Percentiles rank a stretch among this genome's conserved stretches.
These are phyloP conservation scores for Colletotrichum tanaceti DNA, from an alignment of 2,329 filamentous ascomycete species.

Conservation along the genomic window DNA sequence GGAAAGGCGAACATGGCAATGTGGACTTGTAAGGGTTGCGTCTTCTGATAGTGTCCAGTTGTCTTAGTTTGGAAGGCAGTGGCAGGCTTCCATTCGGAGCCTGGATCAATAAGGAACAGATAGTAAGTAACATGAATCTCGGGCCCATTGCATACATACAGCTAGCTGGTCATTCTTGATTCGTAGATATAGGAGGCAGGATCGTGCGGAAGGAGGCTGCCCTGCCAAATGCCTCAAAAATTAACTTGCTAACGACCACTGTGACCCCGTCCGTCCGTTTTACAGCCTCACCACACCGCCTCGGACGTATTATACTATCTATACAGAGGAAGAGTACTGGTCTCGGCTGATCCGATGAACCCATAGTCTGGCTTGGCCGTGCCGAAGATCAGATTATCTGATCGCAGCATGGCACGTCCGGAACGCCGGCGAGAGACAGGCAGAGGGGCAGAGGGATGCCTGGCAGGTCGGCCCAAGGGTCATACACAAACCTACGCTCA, in stretches of 20 bases:
- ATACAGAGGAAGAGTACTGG: no score
- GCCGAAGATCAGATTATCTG: background rate
- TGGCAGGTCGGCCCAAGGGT: no score
- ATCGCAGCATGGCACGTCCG: no score
- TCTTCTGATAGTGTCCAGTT: background rate
- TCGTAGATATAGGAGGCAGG: background rate
- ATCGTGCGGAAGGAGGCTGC: no score
- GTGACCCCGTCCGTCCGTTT: background rate
- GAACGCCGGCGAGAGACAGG: no score
- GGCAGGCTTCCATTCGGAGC: background rate
- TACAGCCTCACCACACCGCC: no score
- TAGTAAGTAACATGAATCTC: background rate
- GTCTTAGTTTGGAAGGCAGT: background rate
- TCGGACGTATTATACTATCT: background rate
- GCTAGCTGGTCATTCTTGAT: no score
- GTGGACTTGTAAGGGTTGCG: slow-evolving; percentile 24
- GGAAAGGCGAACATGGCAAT: slow-evolving; percentile 43
- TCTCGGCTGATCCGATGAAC: background rate
- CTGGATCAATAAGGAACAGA: background rate
- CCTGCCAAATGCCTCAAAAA: background rate
- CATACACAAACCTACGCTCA: no score
- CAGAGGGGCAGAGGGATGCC: no score
- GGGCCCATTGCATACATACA: background rate
- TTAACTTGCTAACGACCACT: background rate
- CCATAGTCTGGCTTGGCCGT: background rate